phyloP scores from a whole-genome alignment of 768 basidiomycete species.

The Flagelloscypha sp. region DNA sequence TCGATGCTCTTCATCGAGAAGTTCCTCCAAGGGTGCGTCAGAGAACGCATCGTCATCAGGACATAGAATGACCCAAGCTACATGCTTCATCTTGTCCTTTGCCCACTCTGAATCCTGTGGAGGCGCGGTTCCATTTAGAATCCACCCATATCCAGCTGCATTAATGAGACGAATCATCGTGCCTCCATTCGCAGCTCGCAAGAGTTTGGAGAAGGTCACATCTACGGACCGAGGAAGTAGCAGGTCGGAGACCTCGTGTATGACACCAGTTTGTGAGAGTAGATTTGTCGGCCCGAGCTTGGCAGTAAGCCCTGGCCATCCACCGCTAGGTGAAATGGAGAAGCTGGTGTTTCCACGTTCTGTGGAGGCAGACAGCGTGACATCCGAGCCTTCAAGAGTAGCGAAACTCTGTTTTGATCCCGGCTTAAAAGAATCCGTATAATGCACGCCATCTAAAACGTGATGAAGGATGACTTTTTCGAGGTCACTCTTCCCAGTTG shows the following conservation, averaged over 20 bases:
- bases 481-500: slow-evolving; percentile 72
- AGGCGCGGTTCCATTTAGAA: slow-evolving; percentile 77
- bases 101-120: slow-evolving; percentile 66
- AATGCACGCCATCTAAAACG: slow-evolving; percentile 66
- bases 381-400: slow-evolving; percentile 79
- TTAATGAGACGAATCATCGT: slow-evolving; percentile 82
- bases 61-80: slow-evolving; percentile 83
- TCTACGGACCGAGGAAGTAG: slow-evolving; percentile 83
- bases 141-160: slow-evolving; percentile 85
- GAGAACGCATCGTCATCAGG: slow-evolving; percentile 93
- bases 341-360: slow-evolving; percentile 44
- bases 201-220: slow-evolving; percentile 81
- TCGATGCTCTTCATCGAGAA: slow-evolving; percentile 54
- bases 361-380: no score
- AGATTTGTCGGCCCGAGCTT: slow-evolving; percentile 52
- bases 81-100: slow-evolving; percentile 34
- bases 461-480: slow-evolving; percentile 86
- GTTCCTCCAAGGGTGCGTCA: slow-evolving; percentile 66
- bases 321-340: slow-evolving; percentile 57
- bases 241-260: slow-evolving; percentile 82
- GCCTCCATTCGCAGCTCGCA: slow-evolving; percentile 79
- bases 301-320: slow-evolving; percentile 66
- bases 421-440: slow-evolving; percentile 49
- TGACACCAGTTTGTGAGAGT: slow-evolving; percentile 82
- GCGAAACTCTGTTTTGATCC: slow-evolving; percentile 67